Evolutionary conservation across 2,329 filamentous ascomycete species (phyloP).

Genomic region (Nemania serpens): DNA sequence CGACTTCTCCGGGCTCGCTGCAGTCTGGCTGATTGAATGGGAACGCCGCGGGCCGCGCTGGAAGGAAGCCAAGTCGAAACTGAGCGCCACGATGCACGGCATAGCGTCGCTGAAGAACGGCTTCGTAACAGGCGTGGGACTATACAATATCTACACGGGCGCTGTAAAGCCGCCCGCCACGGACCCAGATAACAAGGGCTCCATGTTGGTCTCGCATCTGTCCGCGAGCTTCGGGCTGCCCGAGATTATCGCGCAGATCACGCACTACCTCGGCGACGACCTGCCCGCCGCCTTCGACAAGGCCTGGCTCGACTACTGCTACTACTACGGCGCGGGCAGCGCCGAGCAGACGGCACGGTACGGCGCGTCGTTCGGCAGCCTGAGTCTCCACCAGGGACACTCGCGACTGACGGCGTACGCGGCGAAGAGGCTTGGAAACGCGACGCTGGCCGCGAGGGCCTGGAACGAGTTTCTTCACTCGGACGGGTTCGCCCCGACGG

Average conservation of each 20-base stretch:
- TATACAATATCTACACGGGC: slow-evolving; percentile 56
- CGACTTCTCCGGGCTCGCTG: slow-evolving; percentile 62
- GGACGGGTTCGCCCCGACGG: slow-evolving; percentile 49
- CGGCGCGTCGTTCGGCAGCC: slow-evolving; percentile 52
- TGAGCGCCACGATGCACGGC: slow-evolving; percentile 53
- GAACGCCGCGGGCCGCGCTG: slow-evolving; percentile 59
- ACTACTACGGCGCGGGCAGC: slow-evolving; percentile 56
- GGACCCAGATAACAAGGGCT: slow-evolving; percentile 56
- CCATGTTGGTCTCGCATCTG: slow-evolving; percentile 59
- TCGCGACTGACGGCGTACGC: slow-evolving; percentile 62
- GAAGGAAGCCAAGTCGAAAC: slow-evolving; percentile 56
- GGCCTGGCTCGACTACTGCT: slow-evolving; percentile 64
- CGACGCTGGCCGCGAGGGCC: slow-evolving; percentile 53
- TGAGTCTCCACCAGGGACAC: slow-evolving; percentile 59
- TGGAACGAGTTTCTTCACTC: slow-evolving; percentile 59
- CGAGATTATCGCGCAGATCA: slow-evolving; percentile 61
- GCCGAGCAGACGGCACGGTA: slow-evolving; percentile 59
- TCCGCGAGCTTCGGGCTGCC: slow-evolving; percentile 62
- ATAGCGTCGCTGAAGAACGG: slow-evolving; percentile 61
- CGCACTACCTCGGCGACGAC: slow-evolving; percentile 53
- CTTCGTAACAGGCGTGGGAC: slow-evolving; percentile 60
- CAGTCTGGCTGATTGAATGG: slow-evolving; percentile 64
- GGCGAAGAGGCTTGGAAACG: slow-evolving; percentile 50
- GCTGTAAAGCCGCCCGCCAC: slow-evolving; percentile 56
- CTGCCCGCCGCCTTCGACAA: slow-evolving; percentile 54